Conservation (phyloP, 176 grass and related monocot genomes). For the Eremochloa ophiuroides region DNA sequence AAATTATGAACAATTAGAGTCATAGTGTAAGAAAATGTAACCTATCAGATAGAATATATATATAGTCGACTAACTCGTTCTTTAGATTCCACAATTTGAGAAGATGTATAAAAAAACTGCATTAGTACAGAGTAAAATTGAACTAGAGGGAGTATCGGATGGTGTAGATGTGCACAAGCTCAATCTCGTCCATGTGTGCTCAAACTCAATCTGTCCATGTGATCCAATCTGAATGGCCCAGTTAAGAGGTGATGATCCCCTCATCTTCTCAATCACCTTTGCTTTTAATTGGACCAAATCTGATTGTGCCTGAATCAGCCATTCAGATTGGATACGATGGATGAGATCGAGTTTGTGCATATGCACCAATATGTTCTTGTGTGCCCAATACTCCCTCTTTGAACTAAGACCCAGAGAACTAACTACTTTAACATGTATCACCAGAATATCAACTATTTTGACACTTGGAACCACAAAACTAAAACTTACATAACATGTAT, state of each 20-base stretch:
- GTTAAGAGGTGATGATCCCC: not conserved
- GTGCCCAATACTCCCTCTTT: not conserved
- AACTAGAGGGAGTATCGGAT: not conserved
- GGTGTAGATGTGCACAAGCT: not conserved
- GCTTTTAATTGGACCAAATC: not conserved
- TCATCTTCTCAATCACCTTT: not conserved
- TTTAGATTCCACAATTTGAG: not conserved
- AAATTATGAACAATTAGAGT: not conserved
- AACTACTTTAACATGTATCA: not conserved
- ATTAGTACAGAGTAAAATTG: not conserved
- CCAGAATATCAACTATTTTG: not conserved
- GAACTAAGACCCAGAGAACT: not conserved
- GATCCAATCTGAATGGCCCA: not conserved
- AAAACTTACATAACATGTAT: not conserved
- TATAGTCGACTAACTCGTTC: not conserved
- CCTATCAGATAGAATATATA: not conserved
- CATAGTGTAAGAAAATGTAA: not conserved
- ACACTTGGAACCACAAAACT: not conserved
- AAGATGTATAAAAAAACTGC: not conserved
- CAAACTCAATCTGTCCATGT: not conserved
- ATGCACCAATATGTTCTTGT: not conserved
- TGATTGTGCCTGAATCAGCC: not conserved
- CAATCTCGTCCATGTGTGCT: not conserved
- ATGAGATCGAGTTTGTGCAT: not conserved
- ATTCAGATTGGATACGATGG: not conserved